Conservation (phyloP, 2,329 filamentous ascomycete species). For the Fonsecaea erecta region DNA sequence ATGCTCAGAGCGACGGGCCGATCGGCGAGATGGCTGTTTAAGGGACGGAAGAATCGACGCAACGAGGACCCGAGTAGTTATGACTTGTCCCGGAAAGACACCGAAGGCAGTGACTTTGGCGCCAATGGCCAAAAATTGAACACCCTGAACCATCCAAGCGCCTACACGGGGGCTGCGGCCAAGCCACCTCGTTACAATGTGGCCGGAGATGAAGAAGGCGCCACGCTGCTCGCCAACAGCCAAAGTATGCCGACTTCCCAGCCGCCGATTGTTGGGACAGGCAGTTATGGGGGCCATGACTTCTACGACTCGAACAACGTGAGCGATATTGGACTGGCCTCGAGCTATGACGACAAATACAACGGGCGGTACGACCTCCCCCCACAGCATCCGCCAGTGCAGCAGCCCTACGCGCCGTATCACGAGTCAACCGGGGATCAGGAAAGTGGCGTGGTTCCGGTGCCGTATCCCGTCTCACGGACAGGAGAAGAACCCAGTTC, state of each 20-base stretch:
- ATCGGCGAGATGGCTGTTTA: conserved; percentile 78
- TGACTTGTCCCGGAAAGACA: conserved; percentile 34
- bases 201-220: conserved; percentile 44
- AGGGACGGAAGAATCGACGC: conserved; percentile 64
- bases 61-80: conserved; percentile 49
- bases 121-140: conserved; percentile 25
- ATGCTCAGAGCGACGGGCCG: conserved; percentile 78
- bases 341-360: conserved; percentile 30
- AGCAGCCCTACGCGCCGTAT: conserved; percentile 10
- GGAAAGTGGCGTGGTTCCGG: conserved; percentile 13
- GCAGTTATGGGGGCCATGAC: conserved; percentile 3
- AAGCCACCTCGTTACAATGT: conserved; percentile 18
- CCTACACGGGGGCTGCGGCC: conserved; percentile 20
- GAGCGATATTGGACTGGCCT: conserved; percentile 35
- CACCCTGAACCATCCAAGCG: conserved; percentile 12
- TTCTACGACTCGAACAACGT: conserved; percentile 21
- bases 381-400: neutral
- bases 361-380: conserved; percentile 11
- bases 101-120: conserved; percentile 20
- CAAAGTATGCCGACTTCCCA: conserved; percentile 13
- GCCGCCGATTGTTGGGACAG: neutral
- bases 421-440: conserved; percentile 16
- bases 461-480: conserved; percentile 19
- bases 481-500: conserved; percentile 1
- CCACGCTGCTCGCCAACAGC: conserved; percentile 45